phyloP scores from a whole-genome alignment of 441 rosid species.

The Pelargonium cotyledonis region DNA sequence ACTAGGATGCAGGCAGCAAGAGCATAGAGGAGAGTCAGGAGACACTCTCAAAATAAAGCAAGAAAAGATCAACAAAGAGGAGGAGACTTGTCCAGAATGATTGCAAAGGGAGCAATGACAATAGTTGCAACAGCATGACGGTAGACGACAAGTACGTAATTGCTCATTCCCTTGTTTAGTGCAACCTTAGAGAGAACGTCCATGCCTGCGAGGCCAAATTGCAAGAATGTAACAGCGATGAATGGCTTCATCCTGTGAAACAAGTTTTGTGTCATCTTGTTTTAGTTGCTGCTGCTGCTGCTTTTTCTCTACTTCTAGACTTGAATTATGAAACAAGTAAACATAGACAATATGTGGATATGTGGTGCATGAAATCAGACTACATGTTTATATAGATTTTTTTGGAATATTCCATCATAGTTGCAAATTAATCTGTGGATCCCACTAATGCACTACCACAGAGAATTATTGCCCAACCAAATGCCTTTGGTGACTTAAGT shows the following conservation, averaged over 20 bases:
- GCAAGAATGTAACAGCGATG: slow-evolving; percentile 57
- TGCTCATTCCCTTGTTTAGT: slow-evolving; percentile 78
- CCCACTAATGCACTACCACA: not conserved
- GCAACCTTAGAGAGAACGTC: slow-evolving; percentile 74
- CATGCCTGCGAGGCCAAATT: slow-evolving; percentile 88
- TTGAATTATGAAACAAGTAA: not conserved
- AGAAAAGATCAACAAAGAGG: not conserved
- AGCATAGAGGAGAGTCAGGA: not conserved
- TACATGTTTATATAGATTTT: not conserved
- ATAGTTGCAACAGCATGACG: slow-evolving; percentile 79
- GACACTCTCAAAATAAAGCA: not conserved
- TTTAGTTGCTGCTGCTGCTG: not conserved
- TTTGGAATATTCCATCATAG: not conserved
- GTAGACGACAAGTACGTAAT: slow-evolving; percentile 71
- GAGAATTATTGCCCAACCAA: not conserved
- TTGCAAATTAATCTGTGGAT: not conserved
- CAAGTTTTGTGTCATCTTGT: slow-evolving; percentile 8
- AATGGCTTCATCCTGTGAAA: slow-evolving; percentile 51
- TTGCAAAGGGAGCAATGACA: slow-evolving; percentile 72
- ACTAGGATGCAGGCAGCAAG: not conserved
- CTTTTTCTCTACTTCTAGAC: not conserved
- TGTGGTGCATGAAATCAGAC: not conserved
- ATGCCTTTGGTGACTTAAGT: not conserved
- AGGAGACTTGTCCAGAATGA: slow-evolving; percentile 54
- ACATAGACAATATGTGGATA: not conserved